Percentiles rank a stretch among this genome's conserved stretches.
These are phyloP conservation scores for Vitis riparia DNA, from an alignment of 164 flowering plant genomes.

Conservation along the genomic window DNA sequence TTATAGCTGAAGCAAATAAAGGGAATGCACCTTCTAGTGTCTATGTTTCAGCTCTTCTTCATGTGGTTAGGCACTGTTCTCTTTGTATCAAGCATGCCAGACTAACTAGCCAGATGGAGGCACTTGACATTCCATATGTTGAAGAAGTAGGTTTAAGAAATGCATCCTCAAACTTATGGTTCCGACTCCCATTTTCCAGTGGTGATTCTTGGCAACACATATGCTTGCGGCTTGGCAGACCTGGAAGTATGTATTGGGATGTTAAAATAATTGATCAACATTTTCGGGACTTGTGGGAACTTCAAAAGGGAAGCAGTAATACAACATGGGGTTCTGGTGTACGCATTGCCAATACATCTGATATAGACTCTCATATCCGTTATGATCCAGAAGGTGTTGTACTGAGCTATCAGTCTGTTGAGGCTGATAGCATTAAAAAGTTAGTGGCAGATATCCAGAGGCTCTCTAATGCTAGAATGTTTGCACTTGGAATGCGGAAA, in stretches of 20 bases:
- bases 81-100: constrained; percentile 93
- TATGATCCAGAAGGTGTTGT: constrained; percentile 94
- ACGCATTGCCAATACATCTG: constrained; percentile 90
- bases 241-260: constrained; percentile 97
- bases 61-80: constrained; percentile 92
- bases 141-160: constrained; percentile 82
- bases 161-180: constrained; percentile 88
- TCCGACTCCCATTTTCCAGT: constrained; percentile 75
- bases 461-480: constrained; percentile 88
- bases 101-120: constrained; percentile 95
- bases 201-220: constrained; percentile 83
- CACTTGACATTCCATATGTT: constrained; percentile 84
- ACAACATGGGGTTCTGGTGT: constrained; percentile 93
- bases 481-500: constrained; percentile 93
- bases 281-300: constrained; percentile 94
- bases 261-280: constrained; percentile 94
- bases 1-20: constrained; percentile 86
- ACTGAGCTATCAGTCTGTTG: constrained; percentile 78
- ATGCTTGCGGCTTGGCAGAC: constrained; percentile 91
- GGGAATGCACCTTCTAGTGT: constrained; percentile 81
- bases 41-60: constrained; percentile 82
- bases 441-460: constrained; percentile 87
- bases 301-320: constrained; percentile 70
- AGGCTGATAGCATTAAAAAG: constrained; percentile 79
- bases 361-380: constrained; percentile 88